Conservation (phyloP, 2,329 filamentous ascomycete species). For the Botrytis galanthina region DNA sequence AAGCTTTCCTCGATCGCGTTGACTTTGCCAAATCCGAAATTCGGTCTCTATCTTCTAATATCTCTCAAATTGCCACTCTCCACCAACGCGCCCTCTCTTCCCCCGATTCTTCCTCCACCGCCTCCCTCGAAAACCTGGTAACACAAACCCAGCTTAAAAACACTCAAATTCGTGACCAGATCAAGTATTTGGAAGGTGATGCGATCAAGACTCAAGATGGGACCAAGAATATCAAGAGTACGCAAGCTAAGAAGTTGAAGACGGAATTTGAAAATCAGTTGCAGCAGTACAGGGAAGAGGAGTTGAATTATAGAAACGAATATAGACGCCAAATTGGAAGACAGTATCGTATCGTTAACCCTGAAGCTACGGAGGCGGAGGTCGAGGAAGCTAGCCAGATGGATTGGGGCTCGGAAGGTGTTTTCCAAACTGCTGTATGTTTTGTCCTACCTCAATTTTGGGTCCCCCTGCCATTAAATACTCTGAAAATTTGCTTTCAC, state of each 20-base stretch:
- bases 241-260: slow-evolving; percentile 73
- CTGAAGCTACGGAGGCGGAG: slow-evolving; percentile 72
- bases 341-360: slow-evolving; percentile 80
- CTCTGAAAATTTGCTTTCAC: too few species aligned
- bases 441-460: slow-evolving; percentile 5
- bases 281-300: slow-evolving; percentile 67
- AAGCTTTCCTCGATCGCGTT: slow-evolving; percentile 68
- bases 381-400: slow-evolving; percentile 65
- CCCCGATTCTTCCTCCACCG: slow-evolving; percentile 53
- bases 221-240: slow-evolving; percentile 63
- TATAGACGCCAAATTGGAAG: slow-evolving; percentile 77
- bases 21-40: slow-evolving; percentile 67
- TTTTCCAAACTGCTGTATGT: slow-evolving; percentile 79
- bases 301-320: slow-evolving; percentile 66
- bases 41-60: slow-evolving; percentile 61
- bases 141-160: slow-evolving; percentile 70
- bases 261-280: slow-evolving; percentile 70
- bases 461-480: neutral
- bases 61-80: slow-evolving; percentile 64
- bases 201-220: slow-evolving; percentile 60
- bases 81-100: slow-evolving; percentile 71
- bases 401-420: slow-evolving; percentile 74
- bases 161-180: slow-evolving; percentile 73
- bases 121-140: slow-evolving; percentile 60
- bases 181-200: slow-evolving; percentile 73